Evolutionary conservation across 2,329 filamentous ascomycete genomes (phyloP), one percentile per base, ranked within the genome.

Genomic region (Neonectria ditissima): DNA sequence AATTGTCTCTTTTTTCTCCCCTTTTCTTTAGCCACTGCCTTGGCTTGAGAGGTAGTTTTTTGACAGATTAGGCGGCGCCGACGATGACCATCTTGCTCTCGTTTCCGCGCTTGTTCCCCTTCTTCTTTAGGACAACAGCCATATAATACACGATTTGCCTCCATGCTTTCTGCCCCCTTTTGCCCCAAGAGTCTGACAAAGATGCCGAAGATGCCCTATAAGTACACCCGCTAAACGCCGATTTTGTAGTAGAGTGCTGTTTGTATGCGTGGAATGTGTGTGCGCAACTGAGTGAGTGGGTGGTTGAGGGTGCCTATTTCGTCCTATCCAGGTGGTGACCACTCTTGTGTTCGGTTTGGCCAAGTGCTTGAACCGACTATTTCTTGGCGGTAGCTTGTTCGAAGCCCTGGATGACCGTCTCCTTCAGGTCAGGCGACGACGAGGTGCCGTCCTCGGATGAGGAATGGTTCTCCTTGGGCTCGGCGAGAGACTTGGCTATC

Each of bases 401-500:
- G 61, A 82, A 81, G 24, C 78, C 77, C 48, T 82, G 78, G 1
- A 83, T 65, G 20, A 82, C 77, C 24, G 75, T 77, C 51, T 81
- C 80, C 73, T 80, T 81, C 28, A 81, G 68, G 34, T 71, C 67
- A 13, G 71, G 63, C 52, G 44, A 71, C 65, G 41, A 61, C 60
- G 30, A 66, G 50, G 69, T 57, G 10, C 28, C 24, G 7, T 68
- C 56, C 26, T 72, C 65, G 3, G 66, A 71, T 16, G 68, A 54
- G n/a, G 65, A 50, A 53, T 68, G 63, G n/a, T 59, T 65, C 50
- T 66, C 63, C 7, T 69, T 53, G 45, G 78, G 71, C 52, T 82
- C 79, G 20, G 85, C 74, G 2, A 81, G 62, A 72, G 84, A 83
- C 68, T 84, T 84, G 5, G 89, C 87, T 78, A 92, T 85, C 11